phyloP scores from a whole-genome alignment of 2,329 filamentous ascomycete genomes.

The Chaetomium sp. region DNA sequence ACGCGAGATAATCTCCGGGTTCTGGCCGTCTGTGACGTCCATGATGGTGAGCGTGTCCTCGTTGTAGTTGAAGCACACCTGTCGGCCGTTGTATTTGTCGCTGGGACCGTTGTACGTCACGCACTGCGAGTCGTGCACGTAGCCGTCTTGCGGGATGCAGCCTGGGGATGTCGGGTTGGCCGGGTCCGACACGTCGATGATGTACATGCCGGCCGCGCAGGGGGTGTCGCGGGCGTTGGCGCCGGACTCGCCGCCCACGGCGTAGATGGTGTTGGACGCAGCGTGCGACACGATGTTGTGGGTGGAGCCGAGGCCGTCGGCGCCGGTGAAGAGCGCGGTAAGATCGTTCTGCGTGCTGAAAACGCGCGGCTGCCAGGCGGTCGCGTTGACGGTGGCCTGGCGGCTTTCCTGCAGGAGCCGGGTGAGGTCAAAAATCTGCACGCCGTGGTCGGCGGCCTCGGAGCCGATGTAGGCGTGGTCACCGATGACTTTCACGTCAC shows the following conservation, averaged over 20 bases:
- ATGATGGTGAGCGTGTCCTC: constrained; percentile 4
- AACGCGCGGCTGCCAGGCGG: neutral
- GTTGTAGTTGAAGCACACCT: constrained; percentile 7
- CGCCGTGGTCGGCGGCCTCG: constrained; percentile 1
- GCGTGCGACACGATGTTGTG: constrained; percentile 5
- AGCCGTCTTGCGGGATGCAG: constrained; percentile 4
- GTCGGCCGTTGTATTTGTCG: neutral
- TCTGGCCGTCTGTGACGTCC: constrained; percentile 4
- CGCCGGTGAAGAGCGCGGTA: neutral
- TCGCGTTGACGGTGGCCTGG: neutral
- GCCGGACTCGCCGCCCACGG: constrained; percentile 4
- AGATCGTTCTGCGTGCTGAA: constrained; percentile 1
- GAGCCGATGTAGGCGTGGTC: constrained; percentile 7
- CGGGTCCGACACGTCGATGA: constrained; percentile 3
- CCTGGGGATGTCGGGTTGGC: neutral
- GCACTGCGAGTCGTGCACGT: constrained; percentile 8
- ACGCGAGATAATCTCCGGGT: neutral
- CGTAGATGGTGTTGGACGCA: constrained; percentile 3
- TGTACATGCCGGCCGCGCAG: constrained; percentile 4
- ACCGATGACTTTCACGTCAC: constrained; percentile 6
- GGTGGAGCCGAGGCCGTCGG: neutral
- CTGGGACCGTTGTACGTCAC: neutral
- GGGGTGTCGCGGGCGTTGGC: constrained; percentile 5
- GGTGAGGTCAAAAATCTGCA: constrained; percentile 6
- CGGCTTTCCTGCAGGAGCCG: neutral